These are phyloP conservation scores for Moricandia moricandioides DNA, from an alignment of 345 rosid genomes.

Conservation along the genomic window DNA sequence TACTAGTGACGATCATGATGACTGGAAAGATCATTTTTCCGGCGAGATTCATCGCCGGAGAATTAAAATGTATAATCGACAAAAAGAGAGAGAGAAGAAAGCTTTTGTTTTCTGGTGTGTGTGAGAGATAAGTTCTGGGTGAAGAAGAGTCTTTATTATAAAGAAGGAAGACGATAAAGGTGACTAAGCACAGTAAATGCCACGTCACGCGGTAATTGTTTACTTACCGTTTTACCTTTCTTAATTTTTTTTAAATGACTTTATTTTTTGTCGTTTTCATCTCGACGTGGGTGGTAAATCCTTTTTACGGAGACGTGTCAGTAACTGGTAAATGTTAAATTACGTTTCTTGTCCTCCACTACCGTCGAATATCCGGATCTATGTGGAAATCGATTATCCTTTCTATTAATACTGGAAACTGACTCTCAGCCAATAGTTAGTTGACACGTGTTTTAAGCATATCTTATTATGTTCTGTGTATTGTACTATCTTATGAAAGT, in stretches of 20 bases:
- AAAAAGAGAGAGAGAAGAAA: neutral
- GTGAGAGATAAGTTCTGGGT: slow-evolving; percentile 15
- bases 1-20: slow-evolving; percentile 28
- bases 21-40: slow-evolving; percentile 56
- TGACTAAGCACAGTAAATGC: slow-evolving; percentile 38
- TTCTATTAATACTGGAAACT: neutral
- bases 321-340: slow-evolving; percentile 1
- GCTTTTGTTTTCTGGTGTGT: slow-evolving; percentile 16
- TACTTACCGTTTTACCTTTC: slow-evolving; percentile 12
- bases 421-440: neutral
- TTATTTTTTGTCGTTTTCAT: slow-evolving; percentile 22
- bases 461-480: neutral
- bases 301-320: slow-evolving; percentile 42
- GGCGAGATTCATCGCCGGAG: slow-evolving; percentile 45
- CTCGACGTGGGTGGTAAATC: slow-evolving; percentile 30
- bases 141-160: slow-evolving; percentile 25
- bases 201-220: slow-evolving; percentile 26
- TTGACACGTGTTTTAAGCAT: neutral
- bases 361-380: slow-evolving; percentile 27
- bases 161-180: slow-evolving; percentile 31
- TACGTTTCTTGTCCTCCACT: slow-evolving; percentile 32
- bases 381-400: slow-evolving; percentile 20
- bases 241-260: neutral
- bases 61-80: neutral
- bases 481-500: neutral